Evolutionary conservation across 129 eudicot species (phyloP).

Genomic region (Flaveria trinervia): DNA sequence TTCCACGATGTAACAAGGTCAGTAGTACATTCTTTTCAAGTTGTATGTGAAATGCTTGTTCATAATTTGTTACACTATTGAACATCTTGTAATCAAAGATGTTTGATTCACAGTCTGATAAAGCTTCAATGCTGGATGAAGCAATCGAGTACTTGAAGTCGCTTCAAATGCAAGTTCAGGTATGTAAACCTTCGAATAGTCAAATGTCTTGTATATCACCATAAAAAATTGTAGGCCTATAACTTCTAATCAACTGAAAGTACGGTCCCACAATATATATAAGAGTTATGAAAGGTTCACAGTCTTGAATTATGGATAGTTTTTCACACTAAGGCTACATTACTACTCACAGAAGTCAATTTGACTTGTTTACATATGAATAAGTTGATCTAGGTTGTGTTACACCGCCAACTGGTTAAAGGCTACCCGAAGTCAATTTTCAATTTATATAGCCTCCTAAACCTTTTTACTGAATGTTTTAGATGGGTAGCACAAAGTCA

Average conservation of each 20-base stretch:
- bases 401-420: background rate
- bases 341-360: background rate
- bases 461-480: background rate
- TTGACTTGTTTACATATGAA: no score
- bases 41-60: background rate
- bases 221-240: no score
- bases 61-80: background rate
- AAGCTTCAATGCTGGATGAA: conserved; percentile 93
- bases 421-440: background rate
- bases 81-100: background rate
- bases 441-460: background rate
- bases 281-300: background rate
- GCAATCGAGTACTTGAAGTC: conserved; percentile 77
- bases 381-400: background rate
- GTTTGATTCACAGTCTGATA: conserved; percentile 58
- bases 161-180: conserved; percentile 86
- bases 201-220: background rate
- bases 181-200: conserved; percentile 7
- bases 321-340: background rate
- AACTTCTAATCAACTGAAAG: background rate
- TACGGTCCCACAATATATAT: background rate
- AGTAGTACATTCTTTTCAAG: conserved; percentile 14
- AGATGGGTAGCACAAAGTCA: background rate
- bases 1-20: conserved; percentile 90
- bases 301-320: background rate